These are phyloP conservation scores for Aspergillus terreus DNA, from an alignment of 2,329 filamentous ascomycete genomes.

Conservation along the genomic window DNA sequence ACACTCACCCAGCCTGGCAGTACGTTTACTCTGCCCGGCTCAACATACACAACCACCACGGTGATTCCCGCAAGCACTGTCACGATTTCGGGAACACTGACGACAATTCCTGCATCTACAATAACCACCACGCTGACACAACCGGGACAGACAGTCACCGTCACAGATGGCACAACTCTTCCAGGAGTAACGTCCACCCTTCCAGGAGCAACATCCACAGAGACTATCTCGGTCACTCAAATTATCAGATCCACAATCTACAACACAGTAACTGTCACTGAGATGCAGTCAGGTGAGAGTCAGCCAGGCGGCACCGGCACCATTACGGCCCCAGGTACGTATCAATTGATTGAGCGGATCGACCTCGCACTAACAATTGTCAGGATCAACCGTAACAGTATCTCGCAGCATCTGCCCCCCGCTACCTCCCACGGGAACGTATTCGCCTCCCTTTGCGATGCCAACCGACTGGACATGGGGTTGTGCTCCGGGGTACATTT, in stretches of 20 bases:
- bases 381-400: constrained; percentile 12
- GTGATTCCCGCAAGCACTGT: neutral
- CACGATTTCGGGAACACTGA: neutral
- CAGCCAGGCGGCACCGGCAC: neutral
- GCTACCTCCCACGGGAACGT: constrained; percentile 28
- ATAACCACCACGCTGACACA: neutral
- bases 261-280: constrained; percentile 6
- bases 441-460: constrained; percentile 20
- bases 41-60: neutral
- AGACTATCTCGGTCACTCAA: constrained; percentile 10
- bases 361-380: neutral
- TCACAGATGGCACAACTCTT: neutral
- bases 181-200: constrained; percentile 1
- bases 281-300: neutral
- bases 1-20: neutral
- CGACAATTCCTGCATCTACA: neutral
- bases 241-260: constrained; percentile 16
- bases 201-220: neutral
- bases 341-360: no score
- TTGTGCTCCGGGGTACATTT: constrained; percentile 41
- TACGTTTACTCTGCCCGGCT: constrained; percentile 8
- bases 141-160: no score
- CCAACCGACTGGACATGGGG: constrained; percentile 34
- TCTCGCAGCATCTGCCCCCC: constrained; percentile 23
- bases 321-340: constrained; percentile 5